Base-by-base conservation (phyloP, 1,139 yeast species). In the Pichiaceae sp. region DNA sequence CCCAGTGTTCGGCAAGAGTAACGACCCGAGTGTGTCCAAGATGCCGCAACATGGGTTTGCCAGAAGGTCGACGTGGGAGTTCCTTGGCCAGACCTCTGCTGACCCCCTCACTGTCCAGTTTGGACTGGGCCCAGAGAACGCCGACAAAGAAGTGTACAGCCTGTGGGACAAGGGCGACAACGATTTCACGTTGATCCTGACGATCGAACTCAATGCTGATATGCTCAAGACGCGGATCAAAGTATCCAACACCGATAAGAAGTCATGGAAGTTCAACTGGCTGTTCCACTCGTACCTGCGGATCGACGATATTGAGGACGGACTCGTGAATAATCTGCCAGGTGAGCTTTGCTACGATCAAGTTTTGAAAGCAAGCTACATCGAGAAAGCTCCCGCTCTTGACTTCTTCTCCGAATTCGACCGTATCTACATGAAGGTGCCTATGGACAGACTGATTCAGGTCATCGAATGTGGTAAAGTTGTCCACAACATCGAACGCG, bases 21-120 rank as follows among this genome's bases (percentile, higher is more conserved):
- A 68, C 44, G 57, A 66, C 46, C 64, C 38, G 9, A 63, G 60
- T 1, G 57, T 66, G 42, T 56, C 56, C 30, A 46, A 56, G 52
- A 72, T 91, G 48, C 96, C 96, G 12, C 97, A 91, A 63, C 98
- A 91, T 56, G 98, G 98, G 2, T 84, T 91, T 62, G 97, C 96
- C 14, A 72, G 98, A 58, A 82, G 74, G 57, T 78, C 91, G 4
- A 63, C 68, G 4, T 91, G 97, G 97, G 96, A 89, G 59, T 83
- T 87, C 50, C 66, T 91, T 42, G 98, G 98, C 25, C 93, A 85
- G 60, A 71, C 80, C 11, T 69, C 67, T 23, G 66, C 61, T 32
- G 55, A 63, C 36, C 81, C 80, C 19, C 72, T 80, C 44, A 75
- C 94, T 5, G 82, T 82, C 32, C 96, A 89, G 58, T 87, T 87